These are phyloP conservation scores for Keithomyces neogunnii DNA, from an alignment of 2,329 filamentous ascomycete species.

Conservation along the genomic window DNA sequence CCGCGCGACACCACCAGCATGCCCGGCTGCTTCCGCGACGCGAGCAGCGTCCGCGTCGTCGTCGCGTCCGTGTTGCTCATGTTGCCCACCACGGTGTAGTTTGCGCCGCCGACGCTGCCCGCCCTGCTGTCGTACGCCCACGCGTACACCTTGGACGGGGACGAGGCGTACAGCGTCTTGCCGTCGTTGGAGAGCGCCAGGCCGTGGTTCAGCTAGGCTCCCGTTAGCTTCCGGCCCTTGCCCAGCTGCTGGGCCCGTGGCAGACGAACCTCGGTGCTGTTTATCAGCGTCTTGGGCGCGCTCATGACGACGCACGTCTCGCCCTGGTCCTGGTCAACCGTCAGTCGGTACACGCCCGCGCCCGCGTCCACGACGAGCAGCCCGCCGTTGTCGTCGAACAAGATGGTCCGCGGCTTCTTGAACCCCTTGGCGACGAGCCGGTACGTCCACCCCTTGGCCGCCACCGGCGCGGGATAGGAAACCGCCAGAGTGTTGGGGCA, in stretches of 20 bases:
- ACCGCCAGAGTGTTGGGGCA: conserved; percentile 28
- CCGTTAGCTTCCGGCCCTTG: background rate
- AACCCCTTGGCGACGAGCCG: conserved; percentile 34
- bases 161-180: conserved; percentile 49
- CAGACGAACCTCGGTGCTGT: conserved; percentile 21
- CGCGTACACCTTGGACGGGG: conserved; percentile 46
- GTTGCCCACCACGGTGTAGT: conserved; percentile 47
- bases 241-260: background rate
- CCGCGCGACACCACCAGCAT: conserved; percentile 59
- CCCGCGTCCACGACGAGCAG: conserved; percentile 37
- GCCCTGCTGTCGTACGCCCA: conserved; percentile 56
- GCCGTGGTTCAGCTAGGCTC: conserved; percentile 44
- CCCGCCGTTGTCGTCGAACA: conserved; percentile 35
- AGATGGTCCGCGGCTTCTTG: conserved; percentile 33
- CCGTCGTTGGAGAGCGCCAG: conserved; percentile 45
- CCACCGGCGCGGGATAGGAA: conserved; percentile 25
- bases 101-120: conserved; percentile 32
- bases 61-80: conserved; percentile 54
- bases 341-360: conserved; percentile 31
- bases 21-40: conserved; percentile 45
- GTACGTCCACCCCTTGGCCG: conserved; percentile 34
- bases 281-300: conserved; percentile 27
- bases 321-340: conserved; percentile 29
- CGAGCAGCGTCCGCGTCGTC: conserved; percentile 56
- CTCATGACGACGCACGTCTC: conserved; percentile 31